phyloP scores from a whole-genome alignment of 495 filamentous ascomycete species.

The Chaetomium cochliodes region DNA sequence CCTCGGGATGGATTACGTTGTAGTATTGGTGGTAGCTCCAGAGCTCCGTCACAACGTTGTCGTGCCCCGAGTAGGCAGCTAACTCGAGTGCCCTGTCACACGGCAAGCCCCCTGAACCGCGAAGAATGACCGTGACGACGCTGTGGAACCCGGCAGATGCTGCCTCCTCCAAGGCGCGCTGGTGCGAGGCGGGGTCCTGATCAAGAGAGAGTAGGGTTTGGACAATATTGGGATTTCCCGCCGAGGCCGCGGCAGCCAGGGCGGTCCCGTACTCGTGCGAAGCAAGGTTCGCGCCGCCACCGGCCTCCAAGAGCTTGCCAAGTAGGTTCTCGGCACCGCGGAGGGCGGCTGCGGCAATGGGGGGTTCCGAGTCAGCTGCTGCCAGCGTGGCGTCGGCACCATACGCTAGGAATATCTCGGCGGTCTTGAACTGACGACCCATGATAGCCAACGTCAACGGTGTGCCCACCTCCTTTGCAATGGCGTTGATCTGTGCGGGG shows the following conservation, averaged over 20 bases:
- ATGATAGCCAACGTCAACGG: conserved; percentile 1
- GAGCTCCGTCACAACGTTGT: neutral
- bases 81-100: conserved; percentile 1
- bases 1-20: neutral
- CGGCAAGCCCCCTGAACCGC: neutral
- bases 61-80: neutral
- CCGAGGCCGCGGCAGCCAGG: neutral
- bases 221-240: neutral
- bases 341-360: neutral
- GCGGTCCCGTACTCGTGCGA: conserved; percentile 2
- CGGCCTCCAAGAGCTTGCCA: neutral
- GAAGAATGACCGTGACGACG: neutral
- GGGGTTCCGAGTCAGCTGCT: neutral
- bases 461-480: neutral
- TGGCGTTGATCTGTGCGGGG: neutral
- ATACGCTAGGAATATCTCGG: neutral
- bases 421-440: neutral
- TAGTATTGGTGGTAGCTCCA: conserved; percentile 2
- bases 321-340: neutral
- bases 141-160: neutral
- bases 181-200: conserved; percentile 1
- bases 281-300: neutral
- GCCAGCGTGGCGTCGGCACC: neutral
- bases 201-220: neutral
- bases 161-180: conserved; percentile 2